A percentile compares a stretch with the other conserved stretches of the same genome.
These are phyloP conservation scores for Dioszegia aurantiaca DNA, from an alignment of 768 basidiomycete species.

Conservation along the genomic window DNA sequence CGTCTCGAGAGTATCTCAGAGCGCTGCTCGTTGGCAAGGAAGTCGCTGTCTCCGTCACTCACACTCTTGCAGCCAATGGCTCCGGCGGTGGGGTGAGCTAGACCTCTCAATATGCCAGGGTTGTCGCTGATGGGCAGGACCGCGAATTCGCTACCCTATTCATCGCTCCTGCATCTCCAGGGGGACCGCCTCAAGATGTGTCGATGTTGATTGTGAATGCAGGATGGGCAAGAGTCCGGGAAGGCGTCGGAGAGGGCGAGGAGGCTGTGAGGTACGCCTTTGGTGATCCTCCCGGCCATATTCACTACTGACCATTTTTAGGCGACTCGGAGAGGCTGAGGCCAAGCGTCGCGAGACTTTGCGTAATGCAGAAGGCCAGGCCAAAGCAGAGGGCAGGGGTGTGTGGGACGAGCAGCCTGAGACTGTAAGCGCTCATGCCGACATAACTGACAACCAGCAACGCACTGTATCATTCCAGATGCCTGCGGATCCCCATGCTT, in stretches of 20 bases:
- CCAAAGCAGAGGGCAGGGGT: slow-evolving; percentile 59
- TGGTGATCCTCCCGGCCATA: neutral
- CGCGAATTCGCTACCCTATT: slow-evolving; percentile 49
- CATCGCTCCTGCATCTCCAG: slow-evolving; percentile 48
- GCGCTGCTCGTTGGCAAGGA: slow-evolving; percentile 83
- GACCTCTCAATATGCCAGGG: neutral
- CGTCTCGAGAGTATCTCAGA: slow-evolving; percentile 88
- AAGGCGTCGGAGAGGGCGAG: slow-evolving; percentile 59
- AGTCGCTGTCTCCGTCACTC: slow-evolving; percentile 75
- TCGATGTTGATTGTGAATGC: slow-evolving; percentile 61
- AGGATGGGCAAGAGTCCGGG: slow-evolving; percentile 94
- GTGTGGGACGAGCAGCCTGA: slow-evolving; percentile 63
- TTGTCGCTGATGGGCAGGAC: slow-evolving; percentile 19
- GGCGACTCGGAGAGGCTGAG: slow-evolving; percentile 60
- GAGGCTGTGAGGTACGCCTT: slow-evolving; percentile 45
- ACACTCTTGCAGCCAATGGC: slow-evolving; percentile 55
- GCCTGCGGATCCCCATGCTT: slow-evolving; percentile 84
- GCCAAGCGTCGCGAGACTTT: slow-evolving; percentile 71
- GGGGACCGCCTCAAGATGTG: slow-evolving; percentile 50
- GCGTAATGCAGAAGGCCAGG: slow-evolving; percentile 53
- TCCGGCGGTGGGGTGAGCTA: slow-evolving; percentile 3
- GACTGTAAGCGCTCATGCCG: slow-evolving; percentile 28
- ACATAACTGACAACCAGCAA: slow-evolving; percentile 55
- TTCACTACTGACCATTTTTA: slow-evolving; percentile 12
- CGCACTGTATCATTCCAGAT: slow-evolving; percentile 75